phyloP scores from a whole-genome alignment of 768 basidiomycete species.

The Mycena leptocephala region DNA sequence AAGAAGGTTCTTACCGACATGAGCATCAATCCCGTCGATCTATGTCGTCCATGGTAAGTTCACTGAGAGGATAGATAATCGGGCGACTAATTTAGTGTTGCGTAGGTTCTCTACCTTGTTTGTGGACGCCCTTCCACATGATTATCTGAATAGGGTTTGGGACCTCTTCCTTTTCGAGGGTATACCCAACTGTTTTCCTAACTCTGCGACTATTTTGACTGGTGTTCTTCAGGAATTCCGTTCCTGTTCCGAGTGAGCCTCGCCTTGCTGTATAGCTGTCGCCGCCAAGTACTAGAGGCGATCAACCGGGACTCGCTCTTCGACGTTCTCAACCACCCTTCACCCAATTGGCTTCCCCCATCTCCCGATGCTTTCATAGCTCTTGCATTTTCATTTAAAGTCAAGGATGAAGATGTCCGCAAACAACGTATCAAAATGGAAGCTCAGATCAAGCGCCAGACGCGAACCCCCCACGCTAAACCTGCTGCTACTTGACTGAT shows the following conservation, averaged over 20 bases:
- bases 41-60: slow-evolving; percentile 79
- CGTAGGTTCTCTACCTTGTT: slow-evolving; percentile 84
- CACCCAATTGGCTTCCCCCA: slow-evolving; percentile 68
- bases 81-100: slow-evolving; percentile 2
- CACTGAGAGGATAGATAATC: not conserved
- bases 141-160: slow-evolving; percentile 84
- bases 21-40: slow-evolving; percentile 68
- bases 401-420: slow-evolving; percentile 86
- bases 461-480: slow-evolving; percentile 53
- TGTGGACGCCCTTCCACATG: slow-evolving; percentile 74
- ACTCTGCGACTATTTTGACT: not conserved
- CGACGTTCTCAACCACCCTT: slow-evolving; percentile 66
- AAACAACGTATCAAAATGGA: slow-evolving; percentile 86
- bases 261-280: slow-evolving; percentile 73
- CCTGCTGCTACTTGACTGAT: slow-evolving; percentile 42
- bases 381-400: slow-evolving; percentile 74
- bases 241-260: slow-evolving; percentile 85
- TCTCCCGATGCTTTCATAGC: slow-evolving; percentile 75
- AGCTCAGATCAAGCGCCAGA: slow-evolving; percentile 76
- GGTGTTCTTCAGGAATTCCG: slow-evolving; percentile 71
- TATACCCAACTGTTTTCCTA: slow-evolving; percentile 45
- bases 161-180: slow-evolving; percentile 89
- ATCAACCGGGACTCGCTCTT: slow-evolving; percentile 65
- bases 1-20: slow-evolving; percentile 80
- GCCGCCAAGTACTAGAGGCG: slow-evolving; percentile 71